These are phyloP conservation scores for Fusarium humuli DNA, from an alignment of 2,329 filamentous ascomycete genomes.

Conservation along the genomic window DNA sequence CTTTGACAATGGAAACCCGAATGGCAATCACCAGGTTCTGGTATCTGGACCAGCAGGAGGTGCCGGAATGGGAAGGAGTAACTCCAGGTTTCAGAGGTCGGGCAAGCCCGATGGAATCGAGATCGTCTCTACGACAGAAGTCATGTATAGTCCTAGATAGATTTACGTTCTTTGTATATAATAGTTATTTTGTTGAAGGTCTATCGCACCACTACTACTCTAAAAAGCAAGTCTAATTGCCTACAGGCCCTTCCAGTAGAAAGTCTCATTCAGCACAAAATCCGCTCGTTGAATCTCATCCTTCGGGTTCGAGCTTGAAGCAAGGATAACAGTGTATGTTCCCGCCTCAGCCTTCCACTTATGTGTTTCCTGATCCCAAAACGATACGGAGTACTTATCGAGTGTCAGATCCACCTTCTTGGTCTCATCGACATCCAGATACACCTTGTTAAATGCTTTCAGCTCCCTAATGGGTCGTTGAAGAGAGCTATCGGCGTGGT, in stretches of 20 bases:
- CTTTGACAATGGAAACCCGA: not conserved
- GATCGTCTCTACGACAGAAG: conserved; percentile 32
- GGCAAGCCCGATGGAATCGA: conserved; percentile 16
- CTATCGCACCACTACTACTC: fast-evolving
- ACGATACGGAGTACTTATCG: conserved; percentile 37
- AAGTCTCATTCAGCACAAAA: conserved; percentile 13
- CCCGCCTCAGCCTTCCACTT: conserved; percentile 39
- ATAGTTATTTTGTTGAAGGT: too few relatives aligned
- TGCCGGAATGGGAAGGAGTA: not conserved
- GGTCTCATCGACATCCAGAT: not conserved
- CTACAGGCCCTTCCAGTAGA: conserved; percentile 33
- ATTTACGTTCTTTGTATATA: not conserved
- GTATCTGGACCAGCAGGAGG: conserved; percentile 7
- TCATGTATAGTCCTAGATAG: conserved; percentile 31
- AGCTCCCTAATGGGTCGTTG: conserved; percentile 30
- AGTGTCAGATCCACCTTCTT: conserved; percentile 10
- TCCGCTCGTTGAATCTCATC: conserved; percentile 22
- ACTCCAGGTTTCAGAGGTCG: not conserved
- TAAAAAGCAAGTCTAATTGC: fast-evolving
- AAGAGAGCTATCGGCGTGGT: conserved; percentile 22
- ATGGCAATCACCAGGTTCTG: conserved; percentile 6
- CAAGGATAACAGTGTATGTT: conserved; percentile 32
- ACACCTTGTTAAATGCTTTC: conserved; percentile 28
- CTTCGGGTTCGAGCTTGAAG: conserved; percentile 33
- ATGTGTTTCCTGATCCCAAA: conserved; percentile 32